Base-by-base conservation (phyloP, 78 protist species). In the Dictyostelium capitatum region DNA sequence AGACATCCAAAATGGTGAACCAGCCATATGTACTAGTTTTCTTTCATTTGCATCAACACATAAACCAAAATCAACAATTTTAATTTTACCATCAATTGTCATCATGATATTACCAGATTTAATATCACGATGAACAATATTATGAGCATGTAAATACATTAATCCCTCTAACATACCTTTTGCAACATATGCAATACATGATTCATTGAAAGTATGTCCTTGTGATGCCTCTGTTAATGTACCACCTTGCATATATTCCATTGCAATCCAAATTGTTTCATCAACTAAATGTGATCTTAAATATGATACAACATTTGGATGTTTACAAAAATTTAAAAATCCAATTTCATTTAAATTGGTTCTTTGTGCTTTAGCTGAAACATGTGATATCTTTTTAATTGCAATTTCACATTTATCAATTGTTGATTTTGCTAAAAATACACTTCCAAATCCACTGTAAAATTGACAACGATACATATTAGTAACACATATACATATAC, bases 1-100 rank as follows among this genome's bases (percentile, higher is more conserved):
- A 1, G 96, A 83, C 96, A 93, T 93, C 96, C 96, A 93, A 72
- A 93, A 93, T n/a, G 96, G 96, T 6, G 96, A 93, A 25, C 96
- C 96, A 7, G 91, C 96, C 96, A 93, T 93, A 57, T 93, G 96
- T 11, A 80, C 74, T 12, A 93, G 41, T 47, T 78, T 89, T 56
- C 90, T 56, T 25, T 93, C 85, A 17, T 69, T 87, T 20, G 84
- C 25, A 43, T 82, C 91, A 15, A 85, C 84, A 67, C 96, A 93
- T 4, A 93, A 73, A 56, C 96, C 96, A 69, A 93, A 93, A 47
- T 93, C 96, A 2, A 93, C 96, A 59, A 93, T 81, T 70, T 93
- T 93, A 47, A 93, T 89, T 79, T 93, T 82, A 47, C 96, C 96
- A 20, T 82, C 89, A 23, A 93, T 81, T 5, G 94, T 93, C 92